Evolutionary conservation across 2,329 filamentous ascomycete genomes (phyloP), one percentile per base, ranked within the genome.

Genomic region (Bipolaris victoriae): DNA sequence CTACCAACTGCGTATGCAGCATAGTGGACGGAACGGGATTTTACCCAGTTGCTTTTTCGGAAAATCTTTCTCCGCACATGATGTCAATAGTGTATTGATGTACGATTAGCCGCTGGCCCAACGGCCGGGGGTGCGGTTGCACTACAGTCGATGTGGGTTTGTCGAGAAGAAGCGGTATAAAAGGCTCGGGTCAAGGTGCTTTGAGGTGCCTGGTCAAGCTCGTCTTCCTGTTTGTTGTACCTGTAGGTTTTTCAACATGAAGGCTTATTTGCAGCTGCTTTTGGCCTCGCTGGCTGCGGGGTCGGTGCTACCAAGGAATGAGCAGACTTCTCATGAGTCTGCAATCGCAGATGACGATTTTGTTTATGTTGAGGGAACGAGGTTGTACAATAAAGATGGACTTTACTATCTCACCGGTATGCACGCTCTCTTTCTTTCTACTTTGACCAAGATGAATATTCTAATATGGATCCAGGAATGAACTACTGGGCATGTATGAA

Each of bases 401-500:
- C 37, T 72, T 22, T 66, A 76, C 49, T 78, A 78, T 53, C 57
- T 77, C n/a, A 77, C 75, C 35, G 69, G 61, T 65, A 58, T 39
- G 4, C 1, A 9, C 7, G 4, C 11, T n/a, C 9, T 16, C 15
- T 11, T 16, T 5, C 26, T 13, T 3, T 31, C 20, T 20, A 3
- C 3, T 4, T 20, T 31, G 9, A 22, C 7, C 3, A 3, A 6
- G 16, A 13, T 1, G 2, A 3, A 24, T 3, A 9, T 7, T 37
- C 50, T 66, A 18, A 67, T 13, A 15, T 2, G 4, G 5, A 3
- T 11, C 4, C 7, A 72, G 69, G 76, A 61, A 54, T 78, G 43
- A 78, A 78, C 49, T 78, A 78, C 62, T 78, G 76, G 76, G 71
- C 75, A 29, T 78, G 76, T 52, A 72, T 78, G 69, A 78, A 78